Evolutionary conservation across 2,329 filamentous ascomycete genomes (phyloP).

Genomic region (Exserohilum rostratum): DNA sequence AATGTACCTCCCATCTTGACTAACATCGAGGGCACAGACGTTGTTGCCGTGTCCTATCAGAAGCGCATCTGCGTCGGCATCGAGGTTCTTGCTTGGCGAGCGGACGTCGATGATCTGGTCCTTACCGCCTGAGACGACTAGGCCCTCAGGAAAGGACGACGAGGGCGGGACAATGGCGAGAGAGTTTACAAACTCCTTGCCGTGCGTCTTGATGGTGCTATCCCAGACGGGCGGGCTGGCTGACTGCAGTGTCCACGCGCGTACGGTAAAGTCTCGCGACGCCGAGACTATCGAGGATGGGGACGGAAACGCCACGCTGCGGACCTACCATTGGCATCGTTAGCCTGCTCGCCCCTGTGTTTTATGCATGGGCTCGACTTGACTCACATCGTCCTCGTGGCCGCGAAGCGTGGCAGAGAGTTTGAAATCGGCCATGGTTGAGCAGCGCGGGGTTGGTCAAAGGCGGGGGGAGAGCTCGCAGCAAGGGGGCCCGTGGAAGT

Average conservation of each 20-base stretch:
- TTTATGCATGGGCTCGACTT: not conserved
- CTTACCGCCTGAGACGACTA: slow-evolving; percentile 86
- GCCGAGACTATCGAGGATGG: slow-evolving; percentile 78
- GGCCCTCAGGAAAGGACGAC: slow-evolving; percentile 72
- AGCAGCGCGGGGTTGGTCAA: slow-evolving; percentile 31
- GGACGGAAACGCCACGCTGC: slow-evolving; percentile 79
- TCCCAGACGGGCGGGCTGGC: slow-evolving; percentile 74
- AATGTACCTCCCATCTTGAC: slow-evolving; percentile 72
- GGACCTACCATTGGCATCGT: slow-evolving; percentile 66
- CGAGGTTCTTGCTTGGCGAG: slow-evolving; percentile 67
- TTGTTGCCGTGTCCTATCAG: slow-evolving; percentile 87
- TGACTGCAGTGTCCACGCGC: slow-evolving; percentile 77
- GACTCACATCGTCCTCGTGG: slow-evolving; percentile 86
- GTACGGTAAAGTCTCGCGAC: slow-evolving; percentile 89
- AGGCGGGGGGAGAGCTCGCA: slow-evolving; percentile 14
- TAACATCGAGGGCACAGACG: slow-evolving; percentile 83
- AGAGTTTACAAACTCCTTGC: slow-evolving; percentile 85
- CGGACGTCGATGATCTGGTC: slow-evolving; percentile 93
- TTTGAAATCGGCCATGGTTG: slow-evolving; percentile 81
- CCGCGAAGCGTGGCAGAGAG: slow-evolving; percentile 87
- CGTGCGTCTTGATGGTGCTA: slow-evolving; percentile 76
- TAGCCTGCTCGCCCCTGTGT: not conserved
- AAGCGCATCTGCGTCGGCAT: slow-evolving; percentile 82
- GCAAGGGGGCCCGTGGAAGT: slow-evolving; percentile 14
- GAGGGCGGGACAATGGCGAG: slow-evolving; percentile 77